Base-by-base conservation (phyloP, 345 rosid genomes). In the Lumnitzera littorea region DNA sequence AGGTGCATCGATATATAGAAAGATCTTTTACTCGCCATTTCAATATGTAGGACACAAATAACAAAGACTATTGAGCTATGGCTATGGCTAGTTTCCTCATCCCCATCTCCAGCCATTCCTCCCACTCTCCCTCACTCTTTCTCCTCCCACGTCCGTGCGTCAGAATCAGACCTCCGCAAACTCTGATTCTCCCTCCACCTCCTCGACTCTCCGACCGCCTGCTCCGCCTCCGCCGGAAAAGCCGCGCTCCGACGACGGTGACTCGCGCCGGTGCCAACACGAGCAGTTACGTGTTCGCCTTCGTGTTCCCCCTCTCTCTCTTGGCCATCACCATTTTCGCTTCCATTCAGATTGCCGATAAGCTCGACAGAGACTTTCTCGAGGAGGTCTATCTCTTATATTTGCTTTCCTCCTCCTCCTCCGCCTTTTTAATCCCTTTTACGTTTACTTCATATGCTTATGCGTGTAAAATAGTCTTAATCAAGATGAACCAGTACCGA, bases 251-350 rank as follows among this genome's bases (percentile, higher is more conserved):
- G 62, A 58, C 69, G 16, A 69, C 82, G 20, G 81, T 89, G 70
- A 72, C 85, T 9, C 80, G 80, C 50, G 98, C 91, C 48, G 89
- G 84, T 11, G 84, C 88, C 52, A 80, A 79, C 71, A 53, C 76
- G 61, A 75, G 55, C 72, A 84, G 78, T 82, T 83, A 80, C 69
- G 58, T 78, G n/a, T 72, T 79, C 46, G 96, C 96, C 0, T 67
- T 87, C 68, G 74, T 76, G 46, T 67, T 92, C 36, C 98, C 95
- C 8, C 68, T 88, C 15, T 71, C 95, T 59, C 90, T 91, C 48
- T 76, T 91, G 13, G 83, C 79, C 7, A 71, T 56, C 73, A 91
- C 98, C 43, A 58, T 85, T 69, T 76, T 86, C 55, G 71, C 89
- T 70, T 83, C 96, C 13, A 61, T 75, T 12, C 80, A 62, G 72